Evolutionary conservation across 2,329 filamentous ascomycete species (phyloP), one percentile per base, ranked within the genome.

Genomic region (Bipolaris oryzae): DNA sequence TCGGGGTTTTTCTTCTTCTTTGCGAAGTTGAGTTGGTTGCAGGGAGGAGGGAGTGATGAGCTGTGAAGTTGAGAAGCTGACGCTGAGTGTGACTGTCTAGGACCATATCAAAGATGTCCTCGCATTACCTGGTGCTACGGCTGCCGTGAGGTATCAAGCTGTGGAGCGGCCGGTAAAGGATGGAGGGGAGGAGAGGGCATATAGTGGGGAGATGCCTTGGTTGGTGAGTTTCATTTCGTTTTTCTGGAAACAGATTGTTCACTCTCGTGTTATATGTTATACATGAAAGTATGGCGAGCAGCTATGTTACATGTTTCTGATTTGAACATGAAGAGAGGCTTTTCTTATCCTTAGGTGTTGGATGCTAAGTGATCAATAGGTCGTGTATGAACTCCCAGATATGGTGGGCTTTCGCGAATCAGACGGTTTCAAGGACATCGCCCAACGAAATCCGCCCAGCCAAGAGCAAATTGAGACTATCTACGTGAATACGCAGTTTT

Each of bases 371-470:
- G 5, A 31, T 31, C 28, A 31, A 28, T 15, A 56, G 53, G 69
- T 69, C 0, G 38, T 72, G 11, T 74, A 74, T 53, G 64, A 69
- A 39, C 64, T 74, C 58, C 58, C 61, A 3, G 65, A 71, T 28
- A 20, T 73, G 2, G 57, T 73, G 1, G 58, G 37, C 3, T 74
- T 60, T 46, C 50, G 66, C 15, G 5, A 61, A 15, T 64, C 42
- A 0, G n/a, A 34, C 7, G 70, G 62, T 25, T 74, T 73, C 53
- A 60, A 58, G 10, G 50, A 61, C 2, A 33, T 75, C 16, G 61
- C 69, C 50, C 61, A 62, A 10, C 68, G 71, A 42, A 63, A 56
- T 25, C 31, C 57, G 18, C 72, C 70, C 0, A 45, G 49, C n/a
- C 28, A 56, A 18, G 55, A 62, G 16, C 37, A 73, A 6, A 44